Conservation (phyloP, 345 rosid genomes). For the Cochlearia excelsa region DNA sequence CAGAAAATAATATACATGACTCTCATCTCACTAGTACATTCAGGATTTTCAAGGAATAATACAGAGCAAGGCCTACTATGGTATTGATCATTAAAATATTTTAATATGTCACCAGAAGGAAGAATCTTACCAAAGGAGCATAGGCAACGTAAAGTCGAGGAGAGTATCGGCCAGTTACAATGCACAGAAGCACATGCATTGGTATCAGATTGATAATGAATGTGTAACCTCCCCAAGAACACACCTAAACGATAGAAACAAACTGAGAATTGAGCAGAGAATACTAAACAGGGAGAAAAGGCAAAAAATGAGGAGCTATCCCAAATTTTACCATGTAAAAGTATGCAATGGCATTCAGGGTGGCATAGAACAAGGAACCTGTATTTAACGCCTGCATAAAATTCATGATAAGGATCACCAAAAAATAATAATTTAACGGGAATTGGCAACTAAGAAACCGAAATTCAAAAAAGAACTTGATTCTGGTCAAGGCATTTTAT, state of each 20-base stretch:
- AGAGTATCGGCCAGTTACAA: slow-evolving; percentile 92
- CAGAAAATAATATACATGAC: not conserved
- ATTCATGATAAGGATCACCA: slow-evolving; percentile 18
- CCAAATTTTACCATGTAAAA: slow-evolving; percentile 67
- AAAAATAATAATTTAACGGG: too few relatives aligned
- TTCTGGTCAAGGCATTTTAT: not conserved
- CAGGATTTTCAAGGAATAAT: slow-evolving; percentile 9
- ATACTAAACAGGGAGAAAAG: slow-evolving; percentile 16
- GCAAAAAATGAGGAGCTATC: slow-evolving; percentile 10
- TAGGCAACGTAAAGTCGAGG: slow-evolving; percentile 87
- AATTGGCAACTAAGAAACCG: too few relatives aligned
- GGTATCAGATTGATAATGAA: slow-evolving; percentile 97
- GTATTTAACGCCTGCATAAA: slow-evolving; percentile 87
- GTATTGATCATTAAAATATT: not conserved
- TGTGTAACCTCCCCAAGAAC: slow-evolving; percentile 99
- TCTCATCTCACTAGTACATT: slow-evolving; percentile 1
- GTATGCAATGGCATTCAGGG: slow-evolving; percentile 80
- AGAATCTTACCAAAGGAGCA: slow-evolving; percentile 87
- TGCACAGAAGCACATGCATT: slow-evolving; percentile 91
- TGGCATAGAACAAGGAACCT: slow-evolving; percentile 96
- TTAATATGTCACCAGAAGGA: not conserved
- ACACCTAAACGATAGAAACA: slow-evolving; percentile 54
- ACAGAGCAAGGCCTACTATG: slow-evolving; percentile 3
- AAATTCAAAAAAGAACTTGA: too few relatives aligned
- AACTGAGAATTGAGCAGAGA: slow-evolving; percentile 17